Base-by-base conservation (phyloP, 2,329 filamentous ascomycete species). In the Scortechinia acanthostroma region DNA sequence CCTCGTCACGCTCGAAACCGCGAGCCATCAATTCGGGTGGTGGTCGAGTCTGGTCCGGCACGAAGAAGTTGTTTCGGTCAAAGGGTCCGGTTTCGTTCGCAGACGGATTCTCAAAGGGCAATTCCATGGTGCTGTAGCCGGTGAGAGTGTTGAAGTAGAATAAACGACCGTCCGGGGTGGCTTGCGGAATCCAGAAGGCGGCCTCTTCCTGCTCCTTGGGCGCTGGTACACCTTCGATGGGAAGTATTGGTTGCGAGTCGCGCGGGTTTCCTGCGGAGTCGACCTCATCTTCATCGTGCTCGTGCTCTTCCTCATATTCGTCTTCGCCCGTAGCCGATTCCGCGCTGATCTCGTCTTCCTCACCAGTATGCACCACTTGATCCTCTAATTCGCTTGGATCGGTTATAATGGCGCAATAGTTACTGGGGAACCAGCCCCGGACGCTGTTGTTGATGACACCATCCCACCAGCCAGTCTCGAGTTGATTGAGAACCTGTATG, bases 61-160 rank as follows among this genome's bases (percentile, higher is more conserved):
- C 83, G 58, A 80, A 84, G 49, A 94, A 83, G 60, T 95, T 91
- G 67, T 86, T 91, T 49, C 90, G 83, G 63, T 97, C 90, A 53
- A 86, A 78, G 2, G 93, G 93, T 1, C 91, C 91, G 46, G 77
- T 86, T 64, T 98, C 93, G 51, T 80, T 84, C 16, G 80, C 65
- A 4, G 86, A 88, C 1, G 93, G 91, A 15, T 91, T 91, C 61
- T 98, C 93, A 21, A 98, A 74, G 2, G 93, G 93, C 49, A 98
- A 70, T 60, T 98, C 93, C 80, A 91, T 93, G 50, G 88, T 94
- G 58, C 88, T 94, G 57, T 94, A 89, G 46, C 91, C 91, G 0
- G 93, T 98, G 69, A 96, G 82, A 50, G 91, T 97, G 64, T 98
- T 98, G 74, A 95, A 97, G 68, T 97, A 98, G 65, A 94, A 98